Conservation (phyloP, 345 rosid genomes). For the Pugionium cornutum region DNA sequence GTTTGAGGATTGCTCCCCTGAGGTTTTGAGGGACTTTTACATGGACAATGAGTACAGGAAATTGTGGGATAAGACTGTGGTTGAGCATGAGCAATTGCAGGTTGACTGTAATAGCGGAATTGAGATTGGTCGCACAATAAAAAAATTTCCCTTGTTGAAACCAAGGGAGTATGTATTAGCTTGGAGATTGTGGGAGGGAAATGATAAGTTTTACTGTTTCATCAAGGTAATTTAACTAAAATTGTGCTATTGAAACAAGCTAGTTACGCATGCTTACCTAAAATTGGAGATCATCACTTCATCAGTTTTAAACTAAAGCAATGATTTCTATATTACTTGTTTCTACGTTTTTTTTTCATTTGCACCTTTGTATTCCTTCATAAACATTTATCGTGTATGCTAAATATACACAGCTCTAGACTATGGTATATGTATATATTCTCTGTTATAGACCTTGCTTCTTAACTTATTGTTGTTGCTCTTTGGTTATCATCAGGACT, state of each 20-base stretch:
- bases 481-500: constrained; percentile 54
- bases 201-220: constrained; percentile 78
- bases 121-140: constrained; percentile 77
- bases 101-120: constrained; percentile 55
- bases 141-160: constrained; percentile 84
- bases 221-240: constrained; percentile 55
- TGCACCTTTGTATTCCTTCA: too few relatives aligned
- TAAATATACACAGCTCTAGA: background rate
- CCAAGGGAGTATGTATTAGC: constrained; percentile 83
- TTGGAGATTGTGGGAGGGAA: constrained; percentile 91
- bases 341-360: too few relatives aligned
- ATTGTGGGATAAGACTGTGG: constrained; percentile 83
- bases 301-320: too few relatives aligned
- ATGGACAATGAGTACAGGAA: constrained; percentile 84
- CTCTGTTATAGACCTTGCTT: background rate
- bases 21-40: constrained; percentile 71
- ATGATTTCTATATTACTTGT: too few relatives aligned
- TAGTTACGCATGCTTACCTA: background rate
- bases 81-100: constrained; percentile 67
- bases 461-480: constrained; percentile 1
- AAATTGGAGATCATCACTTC: too few relatives aligned
- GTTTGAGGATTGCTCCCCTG: constrained; percentile 77
- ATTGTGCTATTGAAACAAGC: background rate
- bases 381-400: too few relatives aligned
- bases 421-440: too few relatives aligned